Evolutionary conservation across 2,329 filamentous ascomycete genomes (phyloP), one percentile per base, ranked within the genome.

Genomic region (Lachnellula willkommii): DNA sequence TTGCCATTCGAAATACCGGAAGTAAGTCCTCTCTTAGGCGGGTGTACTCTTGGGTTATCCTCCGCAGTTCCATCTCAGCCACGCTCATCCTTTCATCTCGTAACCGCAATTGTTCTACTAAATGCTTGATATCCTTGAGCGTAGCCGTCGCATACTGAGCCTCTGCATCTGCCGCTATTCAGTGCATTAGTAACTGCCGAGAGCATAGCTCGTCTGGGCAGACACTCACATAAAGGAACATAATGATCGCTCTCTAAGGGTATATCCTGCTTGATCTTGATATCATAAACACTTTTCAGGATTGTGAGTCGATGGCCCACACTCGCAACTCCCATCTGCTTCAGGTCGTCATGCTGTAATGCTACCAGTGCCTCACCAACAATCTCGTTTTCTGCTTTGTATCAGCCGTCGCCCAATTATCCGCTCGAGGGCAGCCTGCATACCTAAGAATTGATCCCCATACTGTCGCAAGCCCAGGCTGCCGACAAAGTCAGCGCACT

Each of bases 291-390:
- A 66, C 86, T 92, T 75, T 96, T 97, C 56, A 99, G 80, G 56
- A 99, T 95, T 22, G 91, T 95, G 66, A 99, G 79, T 58, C 94
- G 87, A 75, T 99, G 94, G 42, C 94, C 94, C 48, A 96, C 90
- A 74, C 93, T 97, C 60, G 79, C 78, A 62, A 99, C 89, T 48
- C 92, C 92, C 85, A 97, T 93, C 69, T 95, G 90, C 73, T 95
- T 96, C 66, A 99, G 77, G 70, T 97, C 93, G 55, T 95, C 89
- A 70, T 97, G 94, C 61, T 89, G 87, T 61, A 99, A 76, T 42
- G 90, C 90, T 55, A 96, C 84, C 60, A 99, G 77, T 52, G 90
- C 93, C 71, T 97, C 91, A 62, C 94, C 94, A 39, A 92, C 87
- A 65, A 99, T 95, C 61, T 90, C 91, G 69, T 99, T 95, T 68